phyloP scores from a whole-genome alignment of 306 rosid genomes.

The Cicer bijugum region DNA sequence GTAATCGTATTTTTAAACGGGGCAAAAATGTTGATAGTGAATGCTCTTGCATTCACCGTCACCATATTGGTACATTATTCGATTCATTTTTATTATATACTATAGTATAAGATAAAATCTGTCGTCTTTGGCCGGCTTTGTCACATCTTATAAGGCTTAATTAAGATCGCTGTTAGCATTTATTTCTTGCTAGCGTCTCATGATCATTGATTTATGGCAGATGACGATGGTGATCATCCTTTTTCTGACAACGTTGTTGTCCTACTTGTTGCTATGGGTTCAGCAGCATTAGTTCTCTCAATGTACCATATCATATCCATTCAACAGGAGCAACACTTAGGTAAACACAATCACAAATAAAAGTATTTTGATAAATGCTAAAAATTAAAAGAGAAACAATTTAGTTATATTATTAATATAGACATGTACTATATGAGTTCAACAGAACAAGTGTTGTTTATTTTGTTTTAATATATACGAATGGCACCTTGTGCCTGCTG shows the following conservation, averaged over 20 bases:
- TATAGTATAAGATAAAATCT: not conserved
- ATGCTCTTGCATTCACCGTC: slow-evolving; percentile 45
- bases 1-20: not conserved
- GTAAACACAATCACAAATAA: too few relatives aligned
- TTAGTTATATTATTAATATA: too few relatives aligned
- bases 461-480: not conserved
- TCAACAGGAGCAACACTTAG: too few relatives aligned
- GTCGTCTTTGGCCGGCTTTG: slow-evolving; percentile 36
- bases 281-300: slow-evolving; percentile 54
- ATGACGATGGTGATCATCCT: not conserved
- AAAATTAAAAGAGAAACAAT: too few relatives aligned
- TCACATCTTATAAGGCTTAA: not conserved
- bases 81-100: too few relatives aligned
- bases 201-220: slow-evolving; percentile 40
- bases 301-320: slow-evolving; percentile 53
- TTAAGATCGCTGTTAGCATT: not conserved
- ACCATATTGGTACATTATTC: not conserved
- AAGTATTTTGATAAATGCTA: too few relatives aligned
- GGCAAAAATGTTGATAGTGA: slow-evolving; percentile 9
- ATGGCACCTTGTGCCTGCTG: not conserved
- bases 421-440: too few relatives aligned
- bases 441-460: too few relatives aligned
- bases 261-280: slow-evolving; percentile 54
- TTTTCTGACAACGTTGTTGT: slow-evolving; percentile 20
- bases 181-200: not conserved